Evolutionary conservation across 2,329 filamentous ascomycete genomes (phyloP).

Genomic region (Aquanectria penicillioides): DNA sequence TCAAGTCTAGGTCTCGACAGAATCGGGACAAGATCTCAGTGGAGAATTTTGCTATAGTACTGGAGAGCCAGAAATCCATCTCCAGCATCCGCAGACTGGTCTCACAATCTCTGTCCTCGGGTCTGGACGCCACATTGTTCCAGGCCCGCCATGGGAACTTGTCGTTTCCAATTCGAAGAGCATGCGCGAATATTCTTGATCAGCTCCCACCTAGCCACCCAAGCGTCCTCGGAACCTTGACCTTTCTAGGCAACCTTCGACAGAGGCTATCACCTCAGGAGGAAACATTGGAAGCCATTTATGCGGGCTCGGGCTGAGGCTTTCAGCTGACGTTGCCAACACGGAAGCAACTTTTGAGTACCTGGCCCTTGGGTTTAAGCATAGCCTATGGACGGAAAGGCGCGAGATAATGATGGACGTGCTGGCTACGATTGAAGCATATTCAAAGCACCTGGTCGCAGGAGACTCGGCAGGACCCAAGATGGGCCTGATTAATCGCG

Average conservation of each 20-base stretch:
- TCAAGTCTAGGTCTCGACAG: slow-evolving; percentile 5
- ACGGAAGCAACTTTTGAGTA: slow-evolving; percentile 38
- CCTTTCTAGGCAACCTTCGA: slow-evolving; percentile 54
- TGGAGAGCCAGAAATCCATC: slow-evolving; percentile 40
- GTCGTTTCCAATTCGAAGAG: slow-evolving; percentile 34
- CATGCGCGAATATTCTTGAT: slow-evolving; percentile 35
- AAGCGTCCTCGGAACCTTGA: slow-evolving; percentile 39
- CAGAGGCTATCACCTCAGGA: slow-evolving; percentile 42
- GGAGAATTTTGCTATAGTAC: slow-evolving; percentile 28
- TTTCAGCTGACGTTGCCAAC: slow-evolving; percentile 43
- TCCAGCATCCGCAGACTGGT: slow-evolving; percentile 45
- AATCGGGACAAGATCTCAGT: slow-evolving; percentile 8
- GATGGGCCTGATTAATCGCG: slow-evolving; percentile 30
- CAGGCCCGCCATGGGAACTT: slow-evolving; percentile 20
- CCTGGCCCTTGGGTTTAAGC: slow-evolving; percentile 35
- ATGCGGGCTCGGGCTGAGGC: slow-evolving; percentile 42
- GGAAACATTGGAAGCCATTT: slow-evolving; percentile 42
- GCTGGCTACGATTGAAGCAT: slow-evolving; percentile 29
- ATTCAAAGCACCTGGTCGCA: slow-evolving; percentile 25
- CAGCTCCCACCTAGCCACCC: slow-evolving; percentile 6
- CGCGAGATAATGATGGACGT: slow-evolving; percentile 34
- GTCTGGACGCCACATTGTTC: slow-evolving; percentile 34
- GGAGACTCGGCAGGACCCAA: not conserved
- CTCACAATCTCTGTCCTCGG: slow-evolving; percentile 39
- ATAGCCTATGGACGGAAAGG: slow-evolving; percentile 22